Conservation (phyloP, 1,284 basidiomycete species). For the Malassezia globosa region DNA sequence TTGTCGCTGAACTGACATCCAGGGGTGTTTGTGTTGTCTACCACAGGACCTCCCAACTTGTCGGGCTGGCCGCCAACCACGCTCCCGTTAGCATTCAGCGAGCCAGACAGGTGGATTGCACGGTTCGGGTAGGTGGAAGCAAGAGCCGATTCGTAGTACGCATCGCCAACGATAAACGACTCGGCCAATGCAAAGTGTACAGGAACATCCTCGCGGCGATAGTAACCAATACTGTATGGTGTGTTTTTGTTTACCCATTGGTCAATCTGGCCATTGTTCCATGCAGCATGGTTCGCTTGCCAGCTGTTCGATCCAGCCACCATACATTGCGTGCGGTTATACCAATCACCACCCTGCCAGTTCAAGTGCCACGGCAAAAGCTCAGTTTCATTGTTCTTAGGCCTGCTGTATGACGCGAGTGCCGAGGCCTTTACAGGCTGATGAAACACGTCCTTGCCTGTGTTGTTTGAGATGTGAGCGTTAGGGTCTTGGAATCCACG, state of each 20-base stretch:
- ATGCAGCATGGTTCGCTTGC: slow-evolving; percentile 29
- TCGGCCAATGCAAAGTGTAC: slow-evolving; percentile 34
- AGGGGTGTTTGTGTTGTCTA: slow-evolving; percentile 16
- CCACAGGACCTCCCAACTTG: slow-evolving; percentile 17
- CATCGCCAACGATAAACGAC: slow-evolving; percentile 24
- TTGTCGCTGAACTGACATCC: slow-evolving; percentile 11
- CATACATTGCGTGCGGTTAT: slow-evolving; percentile 29
- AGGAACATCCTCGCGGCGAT: slow-evolving; percentile 25
- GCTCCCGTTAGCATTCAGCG: slow-evolving; percentile 10
- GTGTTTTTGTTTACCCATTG: slow-evolving; percentile 28
- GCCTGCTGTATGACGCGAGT: background rate
- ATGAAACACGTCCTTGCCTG: slow-evolving; percentile 23
- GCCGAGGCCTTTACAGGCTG: slow-evolving; percentile 8
- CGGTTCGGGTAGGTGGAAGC: slow-evolving; percentile 26
- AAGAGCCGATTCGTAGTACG: slow-evolving; percentile 31
- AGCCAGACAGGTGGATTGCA: slow-evolving; percentile 21
- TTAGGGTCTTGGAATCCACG: slow-evolving; percentile 37
- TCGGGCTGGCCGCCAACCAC: slow-evolving; percentile 6
- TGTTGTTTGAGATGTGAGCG: slow-evolving; percentile 27
- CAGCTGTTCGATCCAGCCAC: slow-evolving; percentile 27
- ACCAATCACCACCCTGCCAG: slow-evolving; percentile 26
- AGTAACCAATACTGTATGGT: slow-evolving; percentile 32
- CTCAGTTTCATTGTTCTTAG: slow-evolving; percentile 16
- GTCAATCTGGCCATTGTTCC: slow-evolving; percentile 26
- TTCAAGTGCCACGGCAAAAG: slow-evolving; percentile 23